A percentile compares a stretch with the other conserved stretches of the same genome.
These are phyloP conservation scores for Fragaria ananassa DNA, from an alignment of 306 rosid species.

Conservation along the genomic window DNA sequence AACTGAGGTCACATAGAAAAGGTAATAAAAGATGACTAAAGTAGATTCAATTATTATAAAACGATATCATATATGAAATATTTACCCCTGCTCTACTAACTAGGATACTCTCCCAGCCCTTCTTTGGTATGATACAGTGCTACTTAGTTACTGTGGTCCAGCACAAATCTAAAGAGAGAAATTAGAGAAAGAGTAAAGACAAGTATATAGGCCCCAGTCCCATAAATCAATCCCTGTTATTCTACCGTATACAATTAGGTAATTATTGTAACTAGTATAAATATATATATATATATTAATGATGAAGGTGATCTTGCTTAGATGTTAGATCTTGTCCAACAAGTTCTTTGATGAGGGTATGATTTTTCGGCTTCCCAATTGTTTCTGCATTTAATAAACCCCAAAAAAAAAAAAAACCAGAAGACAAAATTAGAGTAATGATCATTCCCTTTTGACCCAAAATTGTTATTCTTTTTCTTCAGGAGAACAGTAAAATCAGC, in stretches of 20 bases:
- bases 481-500: not conserved
- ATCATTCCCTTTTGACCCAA: constrained; percentile 3
- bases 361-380: constrained; percentile 60
- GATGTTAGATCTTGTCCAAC: constrained; percentile 52
- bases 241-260: constrained; percentile 58
- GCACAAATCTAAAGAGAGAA: constrained; percentile 32
- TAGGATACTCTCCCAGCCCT: not conserved
- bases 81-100: not conserved
- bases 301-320: constrained; percentile 42
- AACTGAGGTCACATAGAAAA: not conserved
- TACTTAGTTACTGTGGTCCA: constrained; percentile 36
- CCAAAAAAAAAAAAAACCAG: not conserved
- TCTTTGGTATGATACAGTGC: constrained; percentile 26
- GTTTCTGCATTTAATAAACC: constrained; percentile 45
- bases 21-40: constrained; percentile 4
- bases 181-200: constrained; percentile 22
- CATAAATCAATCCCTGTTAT: constrained; percentile 55
- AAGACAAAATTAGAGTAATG: not conserved
- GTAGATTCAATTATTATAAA: constrained; percentile 20
- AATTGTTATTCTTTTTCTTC: not conserved
- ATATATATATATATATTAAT: constrained; percentile 22
- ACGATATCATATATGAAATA: constrained; percentile 11
- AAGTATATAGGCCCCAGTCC: constrained; percentile 38
- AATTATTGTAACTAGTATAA: constrained; percentile 72
- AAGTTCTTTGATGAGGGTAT: constrained; percentile 46